Base-by-base conservation (phyloP, 352 stramenopile genomes). In the Globisporangium okanoganense region DNA sequence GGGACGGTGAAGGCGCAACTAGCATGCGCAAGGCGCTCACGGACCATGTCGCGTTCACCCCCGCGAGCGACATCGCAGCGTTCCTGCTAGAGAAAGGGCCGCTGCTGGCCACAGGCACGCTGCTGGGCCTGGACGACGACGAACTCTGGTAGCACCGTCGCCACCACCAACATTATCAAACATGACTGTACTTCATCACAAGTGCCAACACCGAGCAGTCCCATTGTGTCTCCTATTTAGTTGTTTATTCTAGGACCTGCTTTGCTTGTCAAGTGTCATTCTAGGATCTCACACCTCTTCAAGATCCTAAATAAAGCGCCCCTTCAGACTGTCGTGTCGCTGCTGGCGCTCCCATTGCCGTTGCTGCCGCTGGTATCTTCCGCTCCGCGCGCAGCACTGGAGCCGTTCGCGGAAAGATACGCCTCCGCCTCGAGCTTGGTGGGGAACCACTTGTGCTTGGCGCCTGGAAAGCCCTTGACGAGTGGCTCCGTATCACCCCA, bases 41-140 rank as follows among this genome's bases (percentile, higher is more conserved):
- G 22, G 79, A 88, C 31, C 77, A 90, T 56, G 84, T 90, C 20
- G 81, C 81, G 4, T 88, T 89, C 65, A 73, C 91, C 25, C 78
- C 81, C 10, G 70, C 72, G 2, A 64, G 38, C 13, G 74, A 90
- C 29, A 69, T 93, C 8, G 55, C 58, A 2, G 55, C 56, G 20
- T 91, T 93, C 25, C 59, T 91, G 8, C 36, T 79, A 2, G 63
- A 81, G 29, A 64, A 66, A 10, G 56, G 56, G 0, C 20, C 66
- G 20, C 61, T 71, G 18, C 33, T 86, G 27, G 53, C 73, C 6
- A 86, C 78, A 0, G 76, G 76, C 6, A 79, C 69, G 45, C 67
- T 65, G 14, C 49, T 85, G 2, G 53, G 58, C 29, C 44, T 50
- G 13, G 43, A 63, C 6, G 58, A 64, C 18, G 54, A 60, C 18